These are phyloP conservation scores for Candida broadrunensis DNA, from an alignment of 805 yeast genomes.

Conservation along the genomic window DNA sequence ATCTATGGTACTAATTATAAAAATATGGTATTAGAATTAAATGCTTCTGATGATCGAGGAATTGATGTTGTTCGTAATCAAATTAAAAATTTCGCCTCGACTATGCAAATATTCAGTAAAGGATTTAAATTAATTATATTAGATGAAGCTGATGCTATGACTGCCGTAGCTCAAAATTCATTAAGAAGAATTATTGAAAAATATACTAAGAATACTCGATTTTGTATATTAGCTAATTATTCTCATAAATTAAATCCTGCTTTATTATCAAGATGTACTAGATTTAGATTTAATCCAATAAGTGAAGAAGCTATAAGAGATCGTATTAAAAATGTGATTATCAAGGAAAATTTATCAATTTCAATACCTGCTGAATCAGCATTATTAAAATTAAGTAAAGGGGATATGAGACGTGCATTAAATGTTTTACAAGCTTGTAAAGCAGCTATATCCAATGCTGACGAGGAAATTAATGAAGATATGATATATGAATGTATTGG, in stretches of 20 bases:
- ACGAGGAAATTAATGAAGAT: constrained; percentile 59
- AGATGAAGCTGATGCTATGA: constrained; percentile 97
- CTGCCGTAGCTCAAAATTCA: constrained; percentile 82
- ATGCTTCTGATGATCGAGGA: constrained; percentile 97
- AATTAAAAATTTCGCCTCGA: constrained; percentile 93
- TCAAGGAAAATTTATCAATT: constrained; percentile 61
- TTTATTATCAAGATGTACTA: constrained; percentile 86
- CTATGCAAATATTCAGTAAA: constrained; percentile 84
- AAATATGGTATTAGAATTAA: constrained; percentile 90
- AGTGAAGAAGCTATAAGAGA: constrained; percentile 62
- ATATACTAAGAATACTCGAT: constrained; percentile 91
- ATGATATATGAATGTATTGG: constrained; percentile 95
- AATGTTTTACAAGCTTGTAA: constrained; percentile 93
- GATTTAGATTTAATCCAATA: constrained; percentile 90
- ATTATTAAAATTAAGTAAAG: constrained; percentile 70
- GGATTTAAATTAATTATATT: constrained; percentile 89
- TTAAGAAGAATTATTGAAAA: constrained; percentile 83
- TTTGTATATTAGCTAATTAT: constrained; percentile 93
- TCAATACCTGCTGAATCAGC: constrained; percentile 60
- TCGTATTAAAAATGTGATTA: constrained; percentile 67
- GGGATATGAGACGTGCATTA: constrained; percentile 95
- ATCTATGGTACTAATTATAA: constrained; percentile 76
- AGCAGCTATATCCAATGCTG: constrained; percentile 53
- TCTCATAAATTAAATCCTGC: constrained; percentile 96
- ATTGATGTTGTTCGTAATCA: constrained; percentile 97